These are phyloP conservation scores for Alternaria solani DNA, from an alignment of 2,329 filamentous ascomycete species.

Conservation along the genomic window DNA sequence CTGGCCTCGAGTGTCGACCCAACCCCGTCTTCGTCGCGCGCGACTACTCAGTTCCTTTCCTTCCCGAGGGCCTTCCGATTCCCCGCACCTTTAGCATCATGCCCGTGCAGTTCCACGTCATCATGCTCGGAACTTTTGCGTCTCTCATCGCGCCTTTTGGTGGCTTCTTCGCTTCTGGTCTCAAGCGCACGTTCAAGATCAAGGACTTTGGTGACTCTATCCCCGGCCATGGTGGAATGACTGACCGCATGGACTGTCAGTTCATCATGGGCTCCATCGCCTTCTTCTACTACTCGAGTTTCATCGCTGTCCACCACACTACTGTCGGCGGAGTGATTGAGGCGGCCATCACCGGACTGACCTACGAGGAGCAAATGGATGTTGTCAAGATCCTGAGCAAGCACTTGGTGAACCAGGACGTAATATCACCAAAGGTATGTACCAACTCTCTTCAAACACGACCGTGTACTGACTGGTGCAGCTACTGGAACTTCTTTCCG, in stretches of 20 bases:
- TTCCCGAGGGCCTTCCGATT: constrained; percentile 60
- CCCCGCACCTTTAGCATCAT: constrained; percentile 77
- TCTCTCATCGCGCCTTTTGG: constrained; percentile 97
- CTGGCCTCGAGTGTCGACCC: constrained; percentile 84
- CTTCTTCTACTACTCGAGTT: constrained; percentile 98
- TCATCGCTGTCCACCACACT: constrained; percentile 88
- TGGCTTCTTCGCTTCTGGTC: constrained; percentile 95
- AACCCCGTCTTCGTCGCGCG: constrained; percentile 91
- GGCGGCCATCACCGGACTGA: constrained; percentile 87
- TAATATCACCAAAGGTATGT: constrained; percentile 62
- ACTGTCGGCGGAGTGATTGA: constrained; percentile 89
- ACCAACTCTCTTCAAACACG: not conserved
- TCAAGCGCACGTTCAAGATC: constrained; percentile 99
- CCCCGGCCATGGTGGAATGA: constrained; percentile 96
- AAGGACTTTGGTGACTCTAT: constrained; percentile 99
- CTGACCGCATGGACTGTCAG: constrained; percentile 98
- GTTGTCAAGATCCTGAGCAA: constrained; percentile 69
- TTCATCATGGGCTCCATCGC: constrained; percentile 99
- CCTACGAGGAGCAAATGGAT: constrained; percentile 87
- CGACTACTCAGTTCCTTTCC: constrained; percentile 71
- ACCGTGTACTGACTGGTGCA: constrained; percentile 14
- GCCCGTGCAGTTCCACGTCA: constrained; percentile 92
- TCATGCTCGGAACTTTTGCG: constrained; percentile 90
- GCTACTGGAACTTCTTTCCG: constrained; percentile 38
- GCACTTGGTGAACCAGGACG: constrained; percentile 70